Evolutionary conservation across 441 rosid genomes (phyloP), one percentile per base, ranked within the genome.

Genomic region (Bocquillonia castaneifolia): DNA sequence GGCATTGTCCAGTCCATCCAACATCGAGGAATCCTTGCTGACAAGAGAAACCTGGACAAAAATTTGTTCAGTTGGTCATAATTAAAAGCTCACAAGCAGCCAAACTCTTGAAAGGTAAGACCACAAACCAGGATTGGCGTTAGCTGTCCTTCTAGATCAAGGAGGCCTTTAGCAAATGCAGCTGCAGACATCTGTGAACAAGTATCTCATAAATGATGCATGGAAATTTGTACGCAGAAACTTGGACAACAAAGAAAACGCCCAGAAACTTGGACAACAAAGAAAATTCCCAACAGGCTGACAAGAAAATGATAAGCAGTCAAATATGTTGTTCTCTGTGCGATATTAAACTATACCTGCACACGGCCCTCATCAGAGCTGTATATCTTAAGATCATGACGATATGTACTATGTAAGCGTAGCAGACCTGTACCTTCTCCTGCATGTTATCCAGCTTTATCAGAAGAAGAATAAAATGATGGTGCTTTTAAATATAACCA

Each of bases 321-420:
- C 56, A 37, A 56, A 61, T 69, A 17, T 40, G 57, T 12, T 55
- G 7, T 39, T 20, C 29, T 39, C 47, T 29, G 17, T 31, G 53
- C 47, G 66, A 50, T 23, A 71, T 44, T 42, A 60, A 60, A 66
- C 45, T 51, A 73, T 79, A 92, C 99, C 98, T 96, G 99, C 72
- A 96, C 99, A 69, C 99, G 93, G 39, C 99, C 99, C 80, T 93
- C 99, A 54, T 96, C 99, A 39, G 98, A 96, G 81, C 99, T 96
- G 86, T 96, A 96, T 77, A 93, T 96, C 84, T 96, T 96, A 66
- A 96, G 96, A 79, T 96, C 99, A 78, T 96, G 99, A 57, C 97
- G 97, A 67, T 96, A 96, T 29, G 99, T 96, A 77, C 99, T 96
- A 76, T 96, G 99, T 67, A 96, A 97, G 76, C 99, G 97, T 72